These are phyloP conservation scores for Fusarium penzigii DNA, from an alignment of 2,329 filamentous ascomycete genomes.

Conservation along the genomic window DNA sequence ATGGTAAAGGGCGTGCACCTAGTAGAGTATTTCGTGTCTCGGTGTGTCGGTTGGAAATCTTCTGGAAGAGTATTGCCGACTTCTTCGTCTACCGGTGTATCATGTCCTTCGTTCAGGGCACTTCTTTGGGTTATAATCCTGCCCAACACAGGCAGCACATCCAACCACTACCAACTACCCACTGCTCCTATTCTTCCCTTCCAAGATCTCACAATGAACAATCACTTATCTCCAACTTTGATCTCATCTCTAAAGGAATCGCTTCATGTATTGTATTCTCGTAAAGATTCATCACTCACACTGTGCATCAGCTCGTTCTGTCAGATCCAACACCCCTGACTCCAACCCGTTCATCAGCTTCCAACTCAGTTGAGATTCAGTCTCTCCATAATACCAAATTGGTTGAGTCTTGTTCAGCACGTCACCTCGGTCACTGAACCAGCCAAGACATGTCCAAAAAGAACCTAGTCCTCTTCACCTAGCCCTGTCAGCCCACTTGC, in stretches of 20 bases:
- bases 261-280: too few species aligned
- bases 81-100: background rate
- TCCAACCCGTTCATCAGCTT: too few species aligned
- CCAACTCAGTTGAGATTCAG: background rate
- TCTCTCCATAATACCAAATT: background rate
- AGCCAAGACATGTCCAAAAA: background rate
- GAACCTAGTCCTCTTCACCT: slow-evolving; percentile 42
- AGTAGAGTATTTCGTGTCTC: background rate
- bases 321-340: too few species aligned
- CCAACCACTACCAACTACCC: too few species aligned
- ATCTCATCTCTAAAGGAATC: too few species aligned
- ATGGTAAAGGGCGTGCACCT: background rate
- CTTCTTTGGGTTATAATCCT: background rate
- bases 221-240: background rate
- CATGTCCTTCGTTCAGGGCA: background rate
- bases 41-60: background rate
- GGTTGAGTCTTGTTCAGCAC: background rate
- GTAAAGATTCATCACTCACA: too few species aligned
- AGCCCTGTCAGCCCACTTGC: slow-evolving; percentile 54
- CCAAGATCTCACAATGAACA: background rate
- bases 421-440: background rate
- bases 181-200: background rate
- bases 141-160: background rate
- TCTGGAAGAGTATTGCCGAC: background rate
- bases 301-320: too few species aligned